phyloP scores from a whole-genome alignment of 2,329 filamentous ascomycete genomes.

The Fusarium continuum region DNA sequence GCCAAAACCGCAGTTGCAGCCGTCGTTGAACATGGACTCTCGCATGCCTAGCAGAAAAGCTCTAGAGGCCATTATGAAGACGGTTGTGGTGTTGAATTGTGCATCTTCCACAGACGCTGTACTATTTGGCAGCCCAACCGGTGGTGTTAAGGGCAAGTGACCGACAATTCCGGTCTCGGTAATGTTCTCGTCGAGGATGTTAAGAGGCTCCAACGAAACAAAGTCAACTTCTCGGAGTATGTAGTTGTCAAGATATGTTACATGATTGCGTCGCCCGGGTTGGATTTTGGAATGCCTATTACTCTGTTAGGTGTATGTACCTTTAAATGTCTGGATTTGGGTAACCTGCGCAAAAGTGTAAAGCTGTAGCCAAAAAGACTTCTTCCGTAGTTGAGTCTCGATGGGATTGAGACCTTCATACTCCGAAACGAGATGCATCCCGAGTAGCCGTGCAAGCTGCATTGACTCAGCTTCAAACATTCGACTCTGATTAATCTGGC shows the following conservation, averaged over 20 bases:
- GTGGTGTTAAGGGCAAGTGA: neutral
- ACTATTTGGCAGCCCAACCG: neutral
- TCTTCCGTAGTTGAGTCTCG: neutral
- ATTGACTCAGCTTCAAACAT: conserved; percentile 3
- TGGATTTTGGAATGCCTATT: neutral
- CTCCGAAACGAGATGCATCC: neutral
- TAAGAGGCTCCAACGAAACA: neutral
- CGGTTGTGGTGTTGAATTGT: neutral
- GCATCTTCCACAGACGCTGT: neutral
- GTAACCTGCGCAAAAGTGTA: neutral
- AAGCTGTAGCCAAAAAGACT: neutral
- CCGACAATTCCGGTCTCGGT: neutral
- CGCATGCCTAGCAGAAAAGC: neutral
- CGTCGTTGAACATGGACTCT: conserved; percentile 4
- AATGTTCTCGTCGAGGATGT: neutral
- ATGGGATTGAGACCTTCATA: neutral
- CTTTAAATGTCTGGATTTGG: accelerated
- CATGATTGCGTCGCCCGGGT: accelerated
- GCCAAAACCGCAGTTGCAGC: neutral
- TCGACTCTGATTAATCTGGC: neutral
- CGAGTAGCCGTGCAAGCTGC: neutral
- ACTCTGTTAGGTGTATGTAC: neutral
- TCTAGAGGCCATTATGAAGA: conserved; percentile 1
- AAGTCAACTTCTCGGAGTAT: neutral
- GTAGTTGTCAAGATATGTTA: neutral